Evolutionary conservation across 495 filamentous ascomycete species (phyloP), one percentile per base, ranked within the genome.

Genomic region (Lophiotrema nucula): DNA sequence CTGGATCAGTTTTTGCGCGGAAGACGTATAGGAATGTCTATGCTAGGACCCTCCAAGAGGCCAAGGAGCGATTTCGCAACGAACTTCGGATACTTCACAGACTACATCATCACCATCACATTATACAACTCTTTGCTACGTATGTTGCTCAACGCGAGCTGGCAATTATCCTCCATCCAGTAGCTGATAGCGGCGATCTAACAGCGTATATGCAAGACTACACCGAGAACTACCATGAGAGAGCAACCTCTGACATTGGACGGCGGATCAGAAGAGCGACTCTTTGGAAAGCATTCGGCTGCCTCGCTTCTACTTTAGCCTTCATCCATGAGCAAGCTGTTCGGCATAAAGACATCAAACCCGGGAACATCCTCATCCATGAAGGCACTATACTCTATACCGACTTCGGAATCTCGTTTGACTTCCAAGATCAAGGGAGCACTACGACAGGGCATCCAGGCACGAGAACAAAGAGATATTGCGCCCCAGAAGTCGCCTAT

Each of bases 331-430:
- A 54, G 13, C 52, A 51, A 13, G 23, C 21, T 39, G 44, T 62
- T 28, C 52, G 59, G 8, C 59, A 62, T 22, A 62, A 62, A 27
- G 53, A 56, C 37, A 56, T 62, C 33, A 57, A 62, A 16, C 45
- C 52, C 11, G 28, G 47, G n/a, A 62, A 57, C 28, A 62, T 62
- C 6, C 47, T 62, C 27, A 33, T 62, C 12, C 44, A 62, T 33
- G 18, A 27, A 15, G 52, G 47, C 1, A 35, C 5, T 0, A 24
- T 52, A n/a, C n/a, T 62, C 2, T 62, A 44, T 16, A 57, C 59
- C 10, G 53, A 62, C 39, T 62, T 62, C 19, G 59, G 59, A 2
- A 19, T 56, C 18, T 50, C 59, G 4, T 16, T 27, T n/a, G 52
- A 62, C 26, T 50, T 38, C 2, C 35, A 23, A 16, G n/a, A 27